These are phyloP conservation scores for Brassica incana DNA, from an alignment of 345 rosid genomes.

Conservation along the genomic window DNA sequence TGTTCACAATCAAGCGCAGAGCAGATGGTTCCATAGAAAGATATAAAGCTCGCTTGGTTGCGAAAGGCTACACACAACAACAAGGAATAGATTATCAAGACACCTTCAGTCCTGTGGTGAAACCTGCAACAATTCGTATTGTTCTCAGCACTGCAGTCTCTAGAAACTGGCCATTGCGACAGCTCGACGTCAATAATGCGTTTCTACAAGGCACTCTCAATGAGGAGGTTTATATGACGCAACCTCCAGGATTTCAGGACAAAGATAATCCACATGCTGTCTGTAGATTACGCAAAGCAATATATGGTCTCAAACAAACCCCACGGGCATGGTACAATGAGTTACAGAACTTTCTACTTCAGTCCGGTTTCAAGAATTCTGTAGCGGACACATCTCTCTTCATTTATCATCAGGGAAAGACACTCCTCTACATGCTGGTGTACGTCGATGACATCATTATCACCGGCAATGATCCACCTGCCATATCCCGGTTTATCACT, in stretches of 20 bases:
- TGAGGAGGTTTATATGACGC: not conserved
- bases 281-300: not conserved
- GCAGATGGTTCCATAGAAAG: not conserved
- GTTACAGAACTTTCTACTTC: not conserved
- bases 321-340: not conserved
- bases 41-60: not conserved
- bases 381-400: not conserved
- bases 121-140: not conserved
- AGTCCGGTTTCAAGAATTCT: not conserved
- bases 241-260: not conserved
- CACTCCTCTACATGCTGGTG: not conserved
- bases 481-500: not conserved
- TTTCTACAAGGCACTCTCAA: not conserved
- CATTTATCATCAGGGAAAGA: not conserved
- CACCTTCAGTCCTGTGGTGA: not conserved
- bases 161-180: not conserved
- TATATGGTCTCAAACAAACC: not conserved
- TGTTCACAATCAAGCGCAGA: not conserved
- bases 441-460: not conserved
- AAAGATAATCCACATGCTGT: not conserved
- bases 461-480: not conserved
- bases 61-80: not conserved
- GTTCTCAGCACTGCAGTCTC: too few relatives aligned
- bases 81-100: not conserved
- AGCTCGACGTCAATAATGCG: not conserved